Evolutionary conservation across 345 rosid genomes (phyloP), one percentile per base, ranked within the genome.

Genomic region (Brassica napus): DNA sequence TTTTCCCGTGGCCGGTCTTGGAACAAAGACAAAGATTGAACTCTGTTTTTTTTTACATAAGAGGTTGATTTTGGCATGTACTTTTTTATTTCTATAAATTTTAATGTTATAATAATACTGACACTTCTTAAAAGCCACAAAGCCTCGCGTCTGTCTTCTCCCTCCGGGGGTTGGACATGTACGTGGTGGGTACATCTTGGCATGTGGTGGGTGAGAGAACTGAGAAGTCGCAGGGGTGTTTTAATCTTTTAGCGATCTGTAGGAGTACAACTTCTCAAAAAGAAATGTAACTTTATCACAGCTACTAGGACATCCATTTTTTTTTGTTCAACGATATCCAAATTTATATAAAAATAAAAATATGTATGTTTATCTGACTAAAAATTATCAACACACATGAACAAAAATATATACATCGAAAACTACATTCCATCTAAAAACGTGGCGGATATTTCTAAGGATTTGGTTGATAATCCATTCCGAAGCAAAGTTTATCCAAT

Each of bases 191-290:
- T 16, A 28, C 37, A 26, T 18, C 6, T 11, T 31, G 62, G 15
- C 71, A 63, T 71, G 81, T 71, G 81, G 76, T 77, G 71, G 81
- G 59, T 77, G 69, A 15, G 42, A 63, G 23, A 63, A 31, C 68
- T 63, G 52, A 34, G 63, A 35, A 52, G 4, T 5, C 54, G 35
- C 3, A 28, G 26, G 68, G 69, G 16, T 62, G 8, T 52, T 61
- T 69, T 32, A 5, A 68, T 69, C 55, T 14, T 31, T 18, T 32
- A 30, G n/a, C 16, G 6, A 28, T 28, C n/a, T 61, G 12, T 60
- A 60, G 8, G 34, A 26, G 16, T 60, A 11, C n/a, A 11, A 23
- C 3, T 52, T 26, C 1, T 12, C 34, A 60, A 5, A 60, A 60
- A 60, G 16, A 26, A 26, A 60, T 60, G 30, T 4, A 26, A 60